Evolutionary conservation across 75 land plant genomes (phyloP).

Genomic region (Cunninghamia lanceolata): DNA sequence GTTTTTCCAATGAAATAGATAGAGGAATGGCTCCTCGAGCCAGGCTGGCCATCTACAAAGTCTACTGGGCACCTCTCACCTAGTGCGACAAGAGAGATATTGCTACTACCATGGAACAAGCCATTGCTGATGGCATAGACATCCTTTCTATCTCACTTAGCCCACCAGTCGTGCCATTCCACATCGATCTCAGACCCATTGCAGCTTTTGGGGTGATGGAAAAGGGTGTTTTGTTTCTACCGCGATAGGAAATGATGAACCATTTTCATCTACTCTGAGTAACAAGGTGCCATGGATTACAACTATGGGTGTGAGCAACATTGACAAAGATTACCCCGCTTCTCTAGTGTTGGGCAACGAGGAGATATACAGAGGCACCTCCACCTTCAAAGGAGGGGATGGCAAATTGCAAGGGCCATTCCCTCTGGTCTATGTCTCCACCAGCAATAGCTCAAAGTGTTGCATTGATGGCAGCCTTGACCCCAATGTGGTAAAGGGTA

Average conservation of each 20-base stretch:
- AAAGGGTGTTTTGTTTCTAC: background rate
- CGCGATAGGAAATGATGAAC: no score
- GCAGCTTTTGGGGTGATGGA: conserved; percentile 9
- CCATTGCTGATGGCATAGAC: conserved; percentile 34
- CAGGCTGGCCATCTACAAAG: no score
- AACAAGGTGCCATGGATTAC: no score
- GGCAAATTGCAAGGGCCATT: background rate
- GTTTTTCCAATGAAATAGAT: conserved; percentile 15
- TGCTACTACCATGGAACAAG: conserved; percentile 25
- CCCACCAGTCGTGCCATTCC: background rate
- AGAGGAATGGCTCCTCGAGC: conserved; percentile 20
- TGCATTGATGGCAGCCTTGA: conserved; percentile 32
- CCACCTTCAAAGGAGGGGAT: background rate
- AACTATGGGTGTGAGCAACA: no score
- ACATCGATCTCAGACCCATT: conserved; percentile 9
- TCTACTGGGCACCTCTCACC: background rate
- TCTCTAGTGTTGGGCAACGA: no score
- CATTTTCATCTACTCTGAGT: no score
- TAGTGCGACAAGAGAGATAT: no score
- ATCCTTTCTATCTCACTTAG: background rate
- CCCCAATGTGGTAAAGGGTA: conserved; percentile 51
- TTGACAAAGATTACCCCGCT: no score
- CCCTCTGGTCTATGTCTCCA: conserved; percentile 34
- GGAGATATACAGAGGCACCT: no score
- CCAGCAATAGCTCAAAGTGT: no score